Evolutionary conservation across 495 filamentous ascomycete genomes (phyloP).

Genomic region (Neurospora sp.): DNA sequence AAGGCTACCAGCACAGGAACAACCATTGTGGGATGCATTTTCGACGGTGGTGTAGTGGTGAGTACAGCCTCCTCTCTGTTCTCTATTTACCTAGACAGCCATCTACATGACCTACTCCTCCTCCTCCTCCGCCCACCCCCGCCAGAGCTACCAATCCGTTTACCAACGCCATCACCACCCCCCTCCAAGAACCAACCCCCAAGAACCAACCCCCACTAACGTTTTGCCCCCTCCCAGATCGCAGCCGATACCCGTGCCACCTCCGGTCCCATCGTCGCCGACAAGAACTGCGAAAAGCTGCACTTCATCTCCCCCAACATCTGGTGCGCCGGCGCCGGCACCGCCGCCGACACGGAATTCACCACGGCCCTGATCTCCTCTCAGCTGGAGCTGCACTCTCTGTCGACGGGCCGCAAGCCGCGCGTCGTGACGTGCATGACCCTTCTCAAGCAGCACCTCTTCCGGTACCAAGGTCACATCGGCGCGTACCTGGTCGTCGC

Average conservation of each 20-base stretch:
- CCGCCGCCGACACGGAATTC: constrained; percentile 98
- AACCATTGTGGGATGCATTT: constrained; percentile 97
- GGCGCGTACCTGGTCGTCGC: constrained; percentile 97
- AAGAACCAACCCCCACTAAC: neutral
- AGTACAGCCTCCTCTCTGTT: constrained; percentile 16
- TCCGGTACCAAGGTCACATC: constrained; percentile 95
- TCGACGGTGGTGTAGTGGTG: constrained; percentile 90
- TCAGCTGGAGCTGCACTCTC: constrained; percentile 90
- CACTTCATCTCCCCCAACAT: constrained; percentile 99
- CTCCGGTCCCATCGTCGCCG: constrained; percentile 93
- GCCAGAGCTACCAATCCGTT: neutral
- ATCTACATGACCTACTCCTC: no score
- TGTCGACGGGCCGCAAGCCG: constrained; percentile 90
- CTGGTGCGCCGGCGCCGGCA: constrained; percentile 98
- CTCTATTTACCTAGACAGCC: no score
- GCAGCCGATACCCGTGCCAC: constrained; percentile 97
- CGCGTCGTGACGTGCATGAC: constrained; percentile 99
- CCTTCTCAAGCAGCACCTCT: constrained; percentile 98
- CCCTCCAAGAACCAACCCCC: neutral
- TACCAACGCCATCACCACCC: constrained; percentile 1
- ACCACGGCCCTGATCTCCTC: constrained; percentile 97
- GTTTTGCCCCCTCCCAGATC: constrained; percentile 45
- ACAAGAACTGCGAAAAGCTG: constrained; percentile 99
- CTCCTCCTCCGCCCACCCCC: neutral
- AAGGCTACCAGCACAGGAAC: constrained; percentile 99